phyloP scores from a whole-genome alignment of 148 eudicot species.

The Chenopodium formosanum region DNA sequence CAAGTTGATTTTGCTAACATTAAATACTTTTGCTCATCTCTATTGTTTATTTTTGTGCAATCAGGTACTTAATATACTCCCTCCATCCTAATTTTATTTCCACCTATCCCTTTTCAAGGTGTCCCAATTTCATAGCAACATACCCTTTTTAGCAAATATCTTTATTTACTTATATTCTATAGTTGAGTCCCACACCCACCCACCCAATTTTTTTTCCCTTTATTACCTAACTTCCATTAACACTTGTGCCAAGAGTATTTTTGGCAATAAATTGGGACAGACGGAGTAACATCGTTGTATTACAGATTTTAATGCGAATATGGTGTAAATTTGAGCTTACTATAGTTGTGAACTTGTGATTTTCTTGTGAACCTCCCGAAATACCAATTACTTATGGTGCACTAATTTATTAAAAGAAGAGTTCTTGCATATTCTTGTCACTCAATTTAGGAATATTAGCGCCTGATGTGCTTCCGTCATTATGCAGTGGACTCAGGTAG shows the following conservation, averaged over 20 bases:
- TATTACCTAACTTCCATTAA: too few species aligned
- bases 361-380: background rate
- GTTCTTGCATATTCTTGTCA: background rate
- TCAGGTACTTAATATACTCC: background rate
- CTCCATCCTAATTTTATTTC: too few species aligned
- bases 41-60: background rate
- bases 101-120: too few species aligned
- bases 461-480: background rate
- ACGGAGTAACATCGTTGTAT: too few species aligned
- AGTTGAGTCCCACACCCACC: too few species aligned
- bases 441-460: background rate
- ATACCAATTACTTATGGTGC: background rate
- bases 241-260: too few species aligned
- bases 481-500: conserved; percentile 46
- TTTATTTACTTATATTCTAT: too few species aligned
- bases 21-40: background rate
- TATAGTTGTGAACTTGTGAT: background rate
- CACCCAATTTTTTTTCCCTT: too few species aligned
- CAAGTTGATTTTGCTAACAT: background rate
- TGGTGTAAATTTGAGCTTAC: background rate
- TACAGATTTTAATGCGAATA: too few species aligned
- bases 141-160: too few species aligned
- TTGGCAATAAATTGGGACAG: too few species aligned
- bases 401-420: background rate
- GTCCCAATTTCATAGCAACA: too few species aligned